Evolutionary conservation across 2,329 filamentous ascomycete species (phyloP), one percentile per base, ranked within the genome.

Genomic region (Fusarium sp.): DNA sequence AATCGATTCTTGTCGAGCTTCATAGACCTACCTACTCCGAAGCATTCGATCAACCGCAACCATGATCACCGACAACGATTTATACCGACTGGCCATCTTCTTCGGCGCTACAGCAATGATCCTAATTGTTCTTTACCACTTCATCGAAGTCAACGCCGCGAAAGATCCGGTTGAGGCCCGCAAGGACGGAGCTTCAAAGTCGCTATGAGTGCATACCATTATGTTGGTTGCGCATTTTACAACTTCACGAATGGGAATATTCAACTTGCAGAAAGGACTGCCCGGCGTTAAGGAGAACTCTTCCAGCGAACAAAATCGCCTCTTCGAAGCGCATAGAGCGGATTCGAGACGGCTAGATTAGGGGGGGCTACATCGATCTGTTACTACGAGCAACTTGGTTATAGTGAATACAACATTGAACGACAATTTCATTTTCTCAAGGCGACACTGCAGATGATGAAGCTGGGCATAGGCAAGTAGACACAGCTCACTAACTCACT

Each of bases 41-140:
- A 53, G 51, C 19, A 25, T 35, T 53, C 51, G 48, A 45, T 54
- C 39, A 47, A 51, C 44, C 64, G 62, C 75, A 83, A 92, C 75
- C 48, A 99, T 99, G 96, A 98, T 99, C 78, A 91, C 94, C 78
- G 96, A 99, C 88, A 84, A 87, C 79, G 90, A 96, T 71, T 90
- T 99, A 75, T 97, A 98, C 86, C 87, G 87, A 67, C 88, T 99
- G 30, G 94, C 96, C 79, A 90, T 98, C 79, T 95, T 97, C 79
- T 92, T 99, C 62, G 96, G 96, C 82, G 92, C 90, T 56, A 87
- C 90, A 40, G 89, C 95, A 67, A 95, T 98, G 92, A 84, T 97
- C 44, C 86, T 99, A 65, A 97, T 98, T 71, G 89, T 99, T 30
- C 82, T 97, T 27, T 98, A 99, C 82, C 94, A 98, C 80, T 98